Evolutionary conservation across 2,329 filamentous ascomycete genomes (phyloP), one percentile per base, ranked within the genome.

Genomic region (Epichloe uncinata): DNA sequence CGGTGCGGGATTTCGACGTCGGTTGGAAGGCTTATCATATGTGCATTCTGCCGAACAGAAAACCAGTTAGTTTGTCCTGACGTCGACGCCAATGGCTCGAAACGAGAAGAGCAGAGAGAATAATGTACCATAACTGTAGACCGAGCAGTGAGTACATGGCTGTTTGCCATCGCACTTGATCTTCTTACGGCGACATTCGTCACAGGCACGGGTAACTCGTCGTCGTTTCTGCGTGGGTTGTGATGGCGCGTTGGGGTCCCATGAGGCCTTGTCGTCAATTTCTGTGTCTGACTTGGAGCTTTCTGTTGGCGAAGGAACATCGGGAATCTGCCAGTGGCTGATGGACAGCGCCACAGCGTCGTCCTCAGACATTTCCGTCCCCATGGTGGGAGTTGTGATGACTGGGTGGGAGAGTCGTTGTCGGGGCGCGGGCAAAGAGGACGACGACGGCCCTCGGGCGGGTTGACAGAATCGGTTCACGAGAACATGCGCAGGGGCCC

Each of bases 11-110:
- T 95, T 95, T 59, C 90, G 82, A 57, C 89, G 79, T 56, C 90
- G 79, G 65, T 95, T 95, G 22, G 89, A 95, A 12, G 90, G 90
- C 64, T 95, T 93, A 62, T 95, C 89, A 67, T 95, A 95, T 30
- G 89, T 95, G 66, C 90, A 96, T 63, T 95, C 89, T 95, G 42
- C n/a, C 15, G 6, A 30, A 47, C 22, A 44, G 12, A 12, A 26
- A 33, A 35, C 12, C 35, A 38, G 44, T 46, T 34, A 40, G 45
- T 15, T 34, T 20, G 26, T n/a, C 11, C 22, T 18, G 16, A 18
- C 16, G 16, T 47, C 8, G 12, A 41, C 26, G 26, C 15, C 9
- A 22, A 33, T 42, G 22, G 15, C 36, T 33, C 11, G 12, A 38
- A n/a, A 12, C n/a, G 26, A 40, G 35, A 12, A 42, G 36, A 35